These are phyloP conservation scores for Solanum ossicruentum DNA, from an alignment of 257 asterid species.

Conservation along the genomic window DNA sequence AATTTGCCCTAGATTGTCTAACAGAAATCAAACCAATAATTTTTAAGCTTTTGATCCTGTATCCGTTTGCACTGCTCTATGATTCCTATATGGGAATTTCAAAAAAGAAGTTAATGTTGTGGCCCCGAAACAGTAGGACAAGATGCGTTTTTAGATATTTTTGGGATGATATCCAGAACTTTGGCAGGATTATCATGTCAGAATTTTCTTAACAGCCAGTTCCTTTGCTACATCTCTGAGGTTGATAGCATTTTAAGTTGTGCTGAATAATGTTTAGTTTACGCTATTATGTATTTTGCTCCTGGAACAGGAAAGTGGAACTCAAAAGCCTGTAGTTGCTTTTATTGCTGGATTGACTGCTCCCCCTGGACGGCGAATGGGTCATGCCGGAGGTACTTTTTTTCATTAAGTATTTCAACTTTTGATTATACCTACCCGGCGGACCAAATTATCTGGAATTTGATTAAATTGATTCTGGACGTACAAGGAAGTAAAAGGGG, in stretches of 20 bases:
- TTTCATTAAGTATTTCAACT: background rate
- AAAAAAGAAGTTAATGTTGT: background rate
- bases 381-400: slow-evolving; percentile 88
- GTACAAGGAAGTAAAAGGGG: background rate
- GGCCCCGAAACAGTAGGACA: background rate
- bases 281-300: background rate
- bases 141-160: background rate
- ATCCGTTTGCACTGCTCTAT: background rate
- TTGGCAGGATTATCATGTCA: background rate
- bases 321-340: slow-evolving; percentile 84
- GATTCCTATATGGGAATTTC: background rate
- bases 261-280: background rate
- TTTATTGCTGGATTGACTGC: slow-evolving; percentile 98
- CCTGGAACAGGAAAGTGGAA: slow-evolving; percentile 72
- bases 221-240: background rate
- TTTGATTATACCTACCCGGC: background rate
- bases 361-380: slow-evolving; percentile 97
- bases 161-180: background rate
- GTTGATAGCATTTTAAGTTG: background rate
- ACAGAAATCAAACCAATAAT: background rate
- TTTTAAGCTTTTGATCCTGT: background rate
- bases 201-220: background rate
- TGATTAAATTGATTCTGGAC: background rate
- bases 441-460: background rate
- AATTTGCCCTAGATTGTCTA: background rate